Evolutionary conservation across 2,329 filamentous ascomycete genomes (phyloP), one percentile per base, ranked within the genome.

Genomic region (Hypoxylon sp.): DNA sequence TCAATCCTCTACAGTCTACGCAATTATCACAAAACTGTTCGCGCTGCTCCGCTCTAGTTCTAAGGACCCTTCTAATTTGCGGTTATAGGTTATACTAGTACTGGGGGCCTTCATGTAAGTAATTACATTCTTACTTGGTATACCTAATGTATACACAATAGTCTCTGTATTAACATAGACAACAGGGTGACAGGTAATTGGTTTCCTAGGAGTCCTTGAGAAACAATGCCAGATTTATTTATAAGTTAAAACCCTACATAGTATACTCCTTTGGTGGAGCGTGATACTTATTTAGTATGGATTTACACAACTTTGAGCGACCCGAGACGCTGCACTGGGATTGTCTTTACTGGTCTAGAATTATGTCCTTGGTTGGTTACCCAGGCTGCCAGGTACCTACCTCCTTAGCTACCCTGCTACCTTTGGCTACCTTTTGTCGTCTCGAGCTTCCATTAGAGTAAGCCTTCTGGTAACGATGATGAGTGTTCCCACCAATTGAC

Each of bases 281-380:
- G 30, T 25, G 27, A 55, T 31, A 14, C 30, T 10, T 14, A 3
- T 27, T 27, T 8, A 40, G 40, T 58, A 58, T 59, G 64, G 64
- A 44, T 61, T 58, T 50, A 42, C 40, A 42, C 33, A 60, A 61
- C 64, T 61, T 61, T 63, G 57, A 44, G 42, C 33, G 67, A 68
- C 67, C 69, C 69, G 69, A 70, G 67, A 72, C 69, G 67, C 46
- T 61, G 69, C 27, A 65, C 67, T 60, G 69, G 69, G 69, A 70
- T 56, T 7, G 30, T 22, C n/a, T 50, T 62, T 33, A 69, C 65
- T 66, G 69, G 66, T 42, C 49, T 37, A 62, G 55, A 58, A 48
- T 14, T 53, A 14, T 42, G 44, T 40, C 27, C 35, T 30, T 5
- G 51, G 46, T 17, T 17, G n/a, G 31, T n/a, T 40, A n/a, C 6